These are phyloP conservation scores for Pseudogymnoascus verrucosus DNA, from an alignment of 2,329 filamentous ascomycete genomes.

Conservation along the genomic window DNA sequence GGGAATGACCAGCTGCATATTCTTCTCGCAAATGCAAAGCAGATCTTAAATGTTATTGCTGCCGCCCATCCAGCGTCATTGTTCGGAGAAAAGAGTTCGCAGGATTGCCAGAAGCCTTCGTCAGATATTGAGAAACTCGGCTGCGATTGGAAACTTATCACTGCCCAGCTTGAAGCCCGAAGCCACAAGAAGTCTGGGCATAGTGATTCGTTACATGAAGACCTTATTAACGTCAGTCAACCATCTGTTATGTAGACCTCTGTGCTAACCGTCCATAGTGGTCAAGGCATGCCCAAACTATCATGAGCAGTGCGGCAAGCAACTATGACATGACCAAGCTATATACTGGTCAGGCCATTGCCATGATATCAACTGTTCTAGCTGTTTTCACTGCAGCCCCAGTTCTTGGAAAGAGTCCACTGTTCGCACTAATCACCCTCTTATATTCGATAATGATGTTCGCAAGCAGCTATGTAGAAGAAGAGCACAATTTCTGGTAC, in stretches of 20 bases:
- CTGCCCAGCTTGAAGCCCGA: slow-evolving; percentile 10
- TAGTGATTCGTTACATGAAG: slow-evolving; percentile 34
- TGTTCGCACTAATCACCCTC: slow-evolving; percentile 43
- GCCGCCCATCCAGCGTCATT: slow-evolving; percentile 58
- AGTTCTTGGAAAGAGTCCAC: background rate
- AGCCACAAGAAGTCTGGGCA: slow-evolving; percentile 19
- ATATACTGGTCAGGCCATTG: slow-evolving; percentile 35
- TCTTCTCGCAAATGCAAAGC: slow-evolving; percentile 68
- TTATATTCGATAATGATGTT: slow-evolving; percentile 89
- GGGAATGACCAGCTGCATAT: slow-evolving; percentile 55
- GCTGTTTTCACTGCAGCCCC: slow-evolving; percentile 31
- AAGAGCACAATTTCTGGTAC: slow-evolving; percentile 99
- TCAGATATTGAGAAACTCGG: slow-evolving; percentile 47
- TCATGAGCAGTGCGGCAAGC: slow-evolving; percentile 85
- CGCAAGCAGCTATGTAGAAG: slow-evolving; percentile 93
- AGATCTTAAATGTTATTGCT: slow-evolving; percentile 69
- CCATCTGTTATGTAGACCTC: background rate
- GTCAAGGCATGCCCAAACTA: slow-evolving; percentile 47
- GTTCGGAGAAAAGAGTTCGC: slow-evolving; percentile 32
- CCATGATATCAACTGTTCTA: slow-evolving; percentile 28
- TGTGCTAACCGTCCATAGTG: slow-evolving; percentile 28
- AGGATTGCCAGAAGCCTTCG: slow-evolving; percentile 18
- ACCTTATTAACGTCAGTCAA: slow-evolving; percentile 35
- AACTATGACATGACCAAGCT: slow-evolving; percentile 74
- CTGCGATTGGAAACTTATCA: slow-evolving; percentile 54